These are phyloP conservation scores for Cyclotella choctawhatcheeana DNA, from an alignment of 108 stramenopile species.

Conservation along the genomic window DNA sequence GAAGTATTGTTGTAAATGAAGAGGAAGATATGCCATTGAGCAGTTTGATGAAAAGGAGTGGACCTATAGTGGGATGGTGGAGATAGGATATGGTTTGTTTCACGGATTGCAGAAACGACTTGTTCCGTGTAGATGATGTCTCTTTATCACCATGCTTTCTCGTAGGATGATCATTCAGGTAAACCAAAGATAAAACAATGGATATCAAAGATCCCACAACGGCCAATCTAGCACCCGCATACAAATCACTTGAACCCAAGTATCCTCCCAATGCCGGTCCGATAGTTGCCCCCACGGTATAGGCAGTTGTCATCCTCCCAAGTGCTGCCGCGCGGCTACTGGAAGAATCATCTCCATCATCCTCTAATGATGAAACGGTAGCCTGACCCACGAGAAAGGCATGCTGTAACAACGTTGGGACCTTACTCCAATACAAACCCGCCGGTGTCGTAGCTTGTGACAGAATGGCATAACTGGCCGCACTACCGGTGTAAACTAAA, in stretches of 20 bases:
- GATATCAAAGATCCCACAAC: constrained; percentile 73
- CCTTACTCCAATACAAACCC: constrained; percentile 66
- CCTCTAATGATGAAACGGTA: constrained; percentile 57
- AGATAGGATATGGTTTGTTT: constrained; percentile 34
- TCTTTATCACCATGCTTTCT: background rate
- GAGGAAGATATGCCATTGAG: constrained; percentile 70
- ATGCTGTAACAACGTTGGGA: constrained; percentile 74
- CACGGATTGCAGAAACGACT: constrained; percentile 47
- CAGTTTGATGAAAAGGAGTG: constrained; percentile 70
- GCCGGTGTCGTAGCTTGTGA: constrained; percentile 54
- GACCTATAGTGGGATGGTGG: constrained; percentile 52
- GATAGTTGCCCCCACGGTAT: constrained; percentile 76
- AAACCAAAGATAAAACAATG: constrained; percentile 58
- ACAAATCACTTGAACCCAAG: constrained; percentile 68
- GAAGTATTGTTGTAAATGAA: constrained; percentile 66
- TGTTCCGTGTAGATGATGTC: background rate
- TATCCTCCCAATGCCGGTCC: constrained; percentile 80
- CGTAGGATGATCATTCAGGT: constrained; percentile 40
- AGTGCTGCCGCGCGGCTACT: constrained; percentile 64
- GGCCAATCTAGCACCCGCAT: constrained; percentile 73
- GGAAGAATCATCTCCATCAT: constrained; percentile 18
- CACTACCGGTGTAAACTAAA: constrained; percentile 70
- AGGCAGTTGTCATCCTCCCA: constrained; percentile 83
- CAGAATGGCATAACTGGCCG: constrained; percentile 67
- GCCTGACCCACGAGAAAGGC: constrained; percentile 86